Evolutionary conservation across 495 filamentous ascomycete genomes (phyloP).

Genomic region (Aspergillus taichungensis): DNA sequence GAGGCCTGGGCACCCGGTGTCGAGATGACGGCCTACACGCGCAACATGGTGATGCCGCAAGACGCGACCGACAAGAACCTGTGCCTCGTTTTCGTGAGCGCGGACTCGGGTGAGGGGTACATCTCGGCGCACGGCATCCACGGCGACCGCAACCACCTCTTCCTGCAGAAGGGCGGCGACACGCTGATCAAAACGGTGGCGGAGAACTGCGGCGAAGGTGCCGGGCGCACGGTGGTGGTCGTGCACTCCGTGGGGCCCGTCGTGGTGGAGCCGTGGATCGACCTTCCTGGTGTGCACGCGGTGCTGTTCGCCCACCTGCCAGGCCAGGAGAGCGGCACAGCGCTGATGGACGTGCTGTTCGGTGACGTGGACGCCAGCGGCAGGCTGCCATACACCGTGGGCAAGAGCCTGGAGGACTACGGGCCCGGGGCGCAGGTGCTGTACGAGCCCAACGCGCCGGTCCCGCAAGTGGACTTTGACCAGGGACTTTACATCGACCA

Average conservation of each 20-base stretch:
- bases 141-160: slow-evolving; percentile 79
- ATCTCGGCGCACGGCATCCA: slow-evolving; percentile 50
- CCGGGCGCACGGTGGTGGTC: slow-evolving; percentile 68
- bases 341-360: slow-evolving; percentile 75
- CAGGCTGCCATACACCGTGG: slow-evolving; percentile 84
- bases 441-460: slow-evolving; percentile 59
- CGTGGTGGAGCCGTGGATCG: slow-evolving; percentile 75
- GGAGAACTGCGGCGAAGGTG: slow-evolving; percentile 54
- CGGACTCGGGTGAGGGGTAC: slow-evolving; percentile 59
- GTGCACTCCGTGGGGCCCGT: slow-evolving; percentile 90
- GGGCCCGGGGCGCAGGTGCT: slow-evolving; percentile 69
- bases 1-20: slow-evolving; percentile 51
- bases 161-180: slow-evolving; percentile 70
- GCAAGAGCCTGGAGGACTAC: slow-evolving; percentile 71
- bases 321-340: slow-evolving; percentile 82
- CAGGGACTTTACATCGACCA: slow-evolving; percentile 88
- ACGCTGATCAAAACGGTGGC: slow-evolving; percentile 64
- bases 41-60: slow-evolving; percentile 42
- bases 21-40: slow-evolving; percentile 49
- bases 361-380: slow-evolving; percentile 81
- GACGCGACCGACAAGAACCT: slow-evolving; percentile 48
- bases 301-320: slow-evolving; percentile 83
- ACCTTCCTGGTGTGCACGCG: slow-evolving; percentile 68
- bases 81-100: slow-evolving; percentile 55
- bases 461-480: slow-evolving; percentile 77